Evolutionary conservation across 2,329 filamentous ascomycete genomes (phyloP).

Genomic region (Bipolaris cookei): DNA sequence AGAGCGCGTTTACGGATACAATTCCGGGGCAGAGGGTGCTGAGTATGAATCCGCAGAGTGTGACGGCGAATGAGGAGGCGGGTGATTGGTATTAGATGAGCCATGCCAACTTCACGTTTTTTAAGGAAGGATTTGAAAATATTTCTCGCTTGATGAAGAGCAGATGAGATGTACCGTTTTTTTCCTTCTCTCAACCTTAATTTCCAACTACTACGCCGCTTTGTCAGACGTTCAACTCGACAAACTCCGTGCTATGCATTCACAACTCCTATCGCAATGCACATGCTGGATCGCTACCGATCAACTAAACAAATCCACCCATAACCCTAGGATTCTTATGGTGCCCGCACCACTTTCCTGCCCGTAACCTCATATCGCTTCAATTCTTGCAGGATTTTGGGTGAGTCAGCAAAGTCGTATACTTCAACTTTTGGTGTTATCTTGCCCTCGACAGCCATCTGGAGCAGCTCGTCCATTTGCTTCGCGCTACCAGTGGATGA

Average conservation of each 20-base stretch:
- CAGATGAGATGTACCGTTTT: not conserved
- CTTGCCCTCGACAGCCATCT: slow-evolving; percentile 53
- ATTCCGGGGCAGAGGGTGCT: slow-evolving; percentile 65
- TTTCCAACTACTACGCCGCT: not conserved
- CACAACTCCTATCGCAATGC: slow-evolving; percentile 1
- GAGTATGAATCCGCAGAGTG: slow-evolving; percentile 63
- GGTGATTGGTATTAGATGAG: slow-evolving; percentile 63
- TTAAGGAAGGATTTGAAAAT: not conserved
- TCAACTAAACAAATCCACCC: not conserved
- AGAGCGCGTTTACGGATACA: slow-evolving; percentile 61
- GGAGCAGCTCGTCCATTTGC: slow-evolving; percentile 56
- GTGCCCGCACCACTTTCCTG: slow-evolving; percentile 45
- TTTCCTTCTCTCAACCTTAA: not conserved
- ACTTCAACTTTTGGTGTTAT: slow-evolving; percentile 49
- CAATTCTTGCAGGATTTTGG: slow-evolving; percentile 45
- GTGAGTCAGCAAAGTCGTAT: slow-evolving; percentile 45
- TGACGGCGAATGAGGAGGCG: slow-evolving; percentile 61
- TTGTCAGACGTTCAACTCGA: not conserved
- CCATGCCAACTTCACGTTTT: not conserved
- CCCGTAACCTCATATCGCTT: slow-evolving; percentile 46
- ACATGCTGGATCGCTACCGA: not conserved
- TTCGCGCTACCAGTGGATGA: slow-evolving; percentile 54
- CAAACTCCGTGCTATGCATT: not conserved
- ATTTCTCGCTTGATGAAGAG: too few species aligned
- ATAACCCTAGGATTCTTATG: slow-evolving; percentile 9